Evolutionary conservation across 257 asterid genomes (phyloP).

Genomic region (Solanum sitiens): DNA sequence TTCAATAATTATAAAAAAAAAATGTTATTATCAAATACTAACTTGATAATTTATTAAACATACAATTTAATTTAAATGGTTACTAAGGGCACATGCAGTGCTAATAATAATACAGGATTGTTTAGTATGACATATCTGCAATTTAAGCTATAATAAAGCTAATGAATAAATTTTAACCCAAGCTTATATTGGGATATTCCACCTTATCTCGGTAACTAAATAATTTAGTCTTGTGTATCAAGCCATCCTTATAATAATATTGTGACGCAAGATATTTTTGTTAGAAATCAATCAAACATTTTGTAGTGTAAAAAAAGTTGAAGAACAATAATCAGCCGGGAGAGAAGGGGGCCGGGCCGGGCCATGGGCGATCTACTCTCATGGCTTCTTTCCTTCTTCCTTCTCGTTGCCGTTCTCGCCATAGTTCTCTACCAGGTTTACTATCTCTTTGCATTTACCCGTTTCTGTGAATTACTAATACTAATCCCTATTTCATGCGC

Average conservation of each 20-base stretch:
- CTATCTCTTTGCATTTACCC: neutral
- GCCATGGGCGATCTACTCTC: constrained; percentile 60
- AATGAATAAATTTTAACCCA: too few relatives aligned
- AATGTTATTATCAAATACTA: too few relatives aligned
- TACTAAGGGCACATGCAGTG: too few relatives aligned
- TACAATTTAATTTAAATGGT: too few relatives aligned
- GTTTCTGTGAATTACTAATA: neutral
- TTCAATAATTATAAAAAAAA: too few relatives aligned
- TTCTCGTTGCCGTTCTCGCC: constrained; percentile 47
- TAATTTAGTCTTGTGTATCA: neutral
- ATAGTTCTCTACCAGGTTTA: constrained; percentile 68
- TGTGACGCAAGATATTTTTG: neutral
- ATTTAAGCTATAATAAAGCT: too few relatives aligned
- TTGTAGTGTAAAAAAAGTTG: too few relatives aligned
- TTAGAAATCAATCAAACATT: neutral
- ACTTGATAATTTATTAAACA: too few relatives aligned
- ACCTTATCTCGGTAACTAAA: neutral
- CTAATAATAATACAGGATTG: too few relatives aligned
- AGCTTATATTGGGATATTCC: neutral
- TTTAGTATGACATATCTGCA: too few relatives aligned
- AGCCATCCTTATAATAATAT: neutral
- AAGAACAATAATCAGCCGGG: neutral
- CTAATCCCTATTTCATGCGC: neutral
- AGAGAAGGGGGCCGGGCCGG: neutral
- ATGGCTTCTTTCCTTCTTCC: constrained; percentile 80